Evolutionary conservation across 2,329 filamentous ascomycete species (phyloP), one percentile per base, ranked within the genome.

Genomic region (Aschersonia sp.): DNA sequence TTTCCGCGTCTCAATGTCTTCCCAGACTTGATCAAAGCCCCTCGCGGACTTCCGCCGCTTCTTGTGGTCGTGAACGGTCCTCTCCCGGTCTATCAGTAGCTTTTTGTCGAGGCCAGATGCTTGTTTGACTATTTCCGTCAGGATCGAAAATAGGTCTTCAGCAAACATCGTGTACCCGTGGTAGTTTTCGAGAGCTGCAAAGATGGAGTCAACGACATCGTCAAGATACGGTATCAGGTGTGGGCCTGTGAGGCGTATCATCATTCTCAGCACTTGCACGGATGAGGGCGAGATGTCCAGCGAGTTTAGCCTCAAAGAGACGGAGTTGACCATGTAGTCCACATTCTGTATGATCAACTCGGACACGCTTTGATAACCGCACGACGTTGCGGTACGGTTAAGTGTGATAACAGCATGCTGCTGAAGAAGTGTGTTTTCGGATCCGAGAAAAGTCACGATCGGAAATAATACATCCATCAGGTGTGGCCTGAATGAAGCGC

Each of bases 321-420:
- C 79, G 0, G 92, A 87, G 59, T 97, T 97, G 51, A 97, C 83
- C 65, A 98, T 84, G 61, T 98, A 98, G 63, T 98, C 92, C 12
- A 87, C 89, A 51, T 98, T 98, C 46, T 84, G 80, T 31, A 97
- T 77, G 40, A 98, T 82, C 53, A 98, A 69, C 12, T 85, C 79
- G 30, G 83, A 83, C 5, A 90, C 83, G 55, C 74, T 81, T 0
- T 59, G 51, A 57, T 97, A 98, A 2, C 76, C 79, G 56, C 87
- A 95, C 0, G 83, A 74, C 2, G 65, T 59, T 1, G 90, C 83
- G n/a, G 95, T 70, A 14, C 80, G 77, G 57, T 95, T 92, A 11
- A 98, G 71, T 37, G 85, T 84, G 4, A 80, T 77, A 52, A 95
- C 83, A 5, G 90, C 87, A 61, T 97, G 89, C 32, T 78, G 75